Base-by-base conservation (phyloP, 345 rosid genomes). In the Acer saccharum region DNA sequence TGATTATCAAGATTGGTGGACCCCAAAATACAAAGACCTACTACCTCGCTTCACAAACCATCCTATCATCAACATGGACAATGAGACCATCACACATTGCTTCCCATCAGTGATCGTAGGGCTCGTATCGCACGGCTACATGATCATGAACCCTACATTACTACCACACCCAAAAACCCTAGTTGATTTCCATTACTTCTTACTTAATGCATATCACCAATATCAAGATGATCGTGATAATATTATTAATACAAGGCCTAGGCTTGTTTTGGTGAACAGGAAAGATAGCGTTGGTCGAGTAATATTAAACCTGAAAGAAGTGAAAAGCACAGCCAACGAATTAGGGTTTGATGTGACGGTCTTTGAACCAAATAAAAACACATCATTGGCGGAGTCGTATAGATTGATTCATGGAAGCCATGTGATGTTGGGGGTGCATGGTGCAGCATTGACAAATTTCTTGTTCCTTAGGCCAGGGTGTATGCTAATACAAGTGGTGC, bases 361-460 rank as follows among this genome's bases (percentile, higher is more conserved):
- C 7, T 76, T 86, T 7, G 72, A 79, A 65, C 82, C 89, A 1
- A 71, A 41, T 0, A 1, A n/a, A 10, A 62, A 48, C 5, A 79
- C 79, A 1, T 16, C 72, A 1, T 50, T 84, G 76, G 25, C 5
- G 2, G 76, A 84, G 7, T 52, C 79, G 1, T 84, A 80, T 17
- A 20, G 11, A 29, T 41, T 80, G 21, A 70, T 84, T 20, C 69
- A 82, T 54, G 63, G 78, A 48, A 82, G 87, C 65, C 86, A 87
- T n/a, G 86, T 75, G 2, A 67, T 84, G 79, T 1, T 87, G 5
- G 89, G 86, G 6, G 80, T 84, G n/a, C 87, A 84, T 29, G 89
- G 89, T 18, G 89, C 87, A 1, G 87, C 81, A 4, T 43, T 82
- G 66, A 84, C 89, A 0, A 84, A 84, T 52, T 0, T 69, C 7